phyloP scores from a whole-genome alignment of 2,329 filamentous ascomycete genomes.

The Neurospora sp. region DNA sequence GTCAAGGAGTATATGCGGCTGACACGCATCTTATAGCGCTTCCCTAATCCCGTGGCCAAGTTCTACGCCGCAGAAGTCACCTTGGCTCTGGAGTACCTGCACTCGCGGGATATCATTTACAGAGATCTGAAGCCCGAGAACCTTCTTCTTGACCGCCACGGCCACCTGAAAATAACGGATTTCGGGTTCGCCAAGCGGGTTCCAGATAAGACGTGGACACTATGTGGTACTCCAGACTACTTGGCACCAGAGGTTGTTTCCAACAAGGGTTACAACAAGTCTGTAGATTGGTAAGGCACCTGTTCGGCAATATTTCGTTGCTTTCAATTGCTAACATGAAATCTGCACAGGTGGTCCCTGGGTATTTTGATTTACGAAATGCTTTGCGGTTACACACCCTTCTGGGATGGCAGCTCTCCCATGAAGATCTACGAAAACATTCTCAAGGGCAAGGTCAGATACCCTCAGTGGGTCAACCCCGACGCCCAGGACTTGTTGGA shows the following conservation, averaged over 20 bases:
- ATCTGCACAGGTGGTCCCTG: slow-evolving; percentile 73
- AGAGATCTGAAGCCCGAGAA: slow-evolving; percentile 96
- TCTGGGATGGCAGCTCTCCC: slow-evolving; percentile 95
- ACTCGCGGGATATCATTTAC: slow-evolving; percentile 94
- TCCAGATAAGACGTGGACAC: slow-evolving; percentile 97
- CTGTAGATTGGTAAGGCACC: slow-evolving; percentile 80
- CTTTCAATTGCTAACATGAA: slow-evolving; percentile 2
- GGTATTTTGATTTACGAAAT: slow-evolving; percentile 99
- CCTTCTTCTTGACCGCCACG: slow-evolving; percentile 80
- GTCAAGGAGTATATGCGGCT: slow-evolving; percentile 2
- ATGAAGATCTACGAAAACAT: slow-evolving; percentile 99
- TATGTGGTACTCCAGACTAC: slow-evolving; percentile 96
- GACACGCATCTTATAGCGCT: slow-evolving; percentile 52
- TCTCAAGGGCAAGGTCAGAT: slow-evolving; percentile 89
- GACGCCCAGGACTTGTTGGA: slow-evolving; percentile 90
- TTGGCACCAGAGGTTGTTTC: slow-evolving; percentile 97
- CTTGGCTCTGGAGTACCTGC: slow-evolving; percentile 87
- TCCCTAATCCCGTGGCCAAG: slow-evolving; percentile 96
- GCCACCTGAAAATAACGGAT: slow-evolving; percentile 93
- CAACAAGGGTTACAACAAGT: slow-evolving; percentile 99
- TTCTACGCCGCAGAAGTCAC: slow-evolving; percentile 98
- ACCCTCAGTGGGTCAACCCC: slow-evolving; percentile 87
- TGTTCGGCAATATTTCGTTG: not conserved
- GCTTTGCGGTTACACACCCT: slow-evolving; percentile 97
- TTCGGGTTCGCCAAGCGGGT: slow-evolving; percentile 98